Evolutionary conservation across 805 yeast genomes (phyloP), one percentile per base, ranked within the genome.

Genomic region (Saccharomycopsis microspora): DNA sequence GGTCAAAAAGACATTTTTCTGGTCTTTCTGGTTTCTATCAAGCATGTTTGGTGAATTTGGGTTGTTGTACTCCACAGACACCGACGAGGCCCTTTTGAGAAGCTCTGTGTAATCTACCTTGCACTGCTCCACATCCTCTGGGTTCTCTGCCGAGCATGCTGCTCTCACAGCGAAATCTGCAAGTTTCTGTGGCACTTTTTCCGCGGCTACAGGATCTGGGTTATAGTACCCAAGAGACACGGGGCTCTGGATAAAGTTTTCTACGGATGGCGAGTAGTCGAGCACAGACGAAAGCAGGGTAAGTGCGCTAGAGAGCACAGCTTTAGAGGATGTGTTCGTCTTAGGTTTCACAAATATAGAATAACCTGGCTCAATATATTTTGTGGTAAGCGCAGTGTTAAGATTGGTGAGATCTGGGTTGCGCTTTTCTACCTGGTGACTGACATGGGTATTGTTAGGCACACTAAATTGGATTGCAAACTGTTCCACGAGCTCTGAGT

Each of bases 311-410:
- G 6, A 32, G 8, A 7, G 6, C 9, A 7, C 19, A 8, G 27
- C 27, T 9, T 42, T 3, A 7, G 42, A 10, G 9, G 36, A 34
- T 8, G 36, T 9, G n/a, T 8, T 9, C 1, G 8, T n/a, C 36
- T 34, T 34, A 5, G 42, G 37, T 5, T 41, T 37, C 8, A 38
- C 39, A 45, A 28, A 47, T 6, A 52, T n/a, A 7, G 53, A 50
- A 39, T 52, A 52, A 3, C 55, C 55, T 5, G 49, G 47, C 39
- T 47, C 51, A n/a, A 52, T 41, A 30, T 37, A 40, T 33, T 52
- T 52, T 19, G 19, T 19, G 19, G 32, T 39, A 8, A 52, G 47
- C 7, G 42, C 48, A 39, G 48, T 51, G 35, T 50, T 52, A 27
- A 47, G 38, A 32, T 50, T 44, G 7, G 38, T 33, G 11, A 51